A percentile compares a stretch with the other conserved stretches of the same genome.
Conservation (phyloP, 2,329 filamentous ascomycete genomes). For the Thielaviopsis punctulata region DNA sequence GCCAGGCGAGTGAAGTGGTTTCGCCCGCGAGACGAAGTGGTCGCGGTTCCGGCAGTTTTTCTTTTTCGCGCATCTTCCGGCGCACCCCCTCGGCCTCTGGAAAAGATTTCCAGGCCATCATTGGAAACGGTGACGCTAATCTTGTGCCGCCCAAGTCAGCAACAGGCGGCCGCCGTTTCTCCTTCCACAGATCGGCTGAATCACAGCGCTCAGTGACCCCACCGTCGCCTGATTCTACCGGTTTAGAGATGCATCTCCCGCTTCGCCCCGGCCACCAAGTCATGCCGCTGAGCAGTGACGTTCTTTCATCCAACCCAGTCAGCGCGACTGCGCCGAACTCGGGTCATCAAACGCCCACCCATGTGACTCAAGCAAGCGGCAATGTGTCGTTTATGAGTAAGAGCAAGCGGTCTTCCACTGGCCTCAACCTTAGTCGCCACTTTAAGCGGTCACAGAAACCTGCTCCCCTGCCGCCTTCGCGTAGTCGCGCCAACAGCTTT, state of each 20-base stretch:
- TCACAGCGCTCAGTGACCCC: conserved; percentile 32
- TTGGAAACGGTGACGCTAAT: background rate
- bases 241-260: conserved; percentile 24
- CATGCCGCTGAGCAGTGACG: background rate
- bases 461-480: conserved; percentile 10
- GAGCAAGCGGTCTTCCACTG: conserved; percentile 30
- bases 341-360: conserved; percentile 13
- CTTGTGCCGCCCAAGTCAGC: background rate
- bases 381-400: conserved; percentile 16
- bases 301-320: background rate
- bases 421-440: conserved; percentile 27
- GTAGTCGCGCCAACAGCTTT: conserved; percentile 32
- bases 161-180: conserved; percentile 24
- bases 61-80: conserved; percentile 1
- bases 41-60: conserved; percentile 1
- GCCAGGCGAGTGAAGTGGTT: background rate
- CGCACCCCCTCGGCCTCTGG: background rate
- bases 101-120: background rate
- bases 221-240: conserved; percentile 29
- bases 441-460: conserved; percentile 1
- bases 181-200: conserved; percentile 27
- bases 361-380: background rate
- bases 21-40: background rate
- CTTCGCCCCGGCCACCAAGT: conserved; percentile 13
- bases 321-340: conserved; percentile 23